Evolutionary conservation across 192 early-diverging fungal genomes (phyloP), one percentile per base, ranked within the genome.

Genomic region (Backusella parvicylindrica): DNA sequence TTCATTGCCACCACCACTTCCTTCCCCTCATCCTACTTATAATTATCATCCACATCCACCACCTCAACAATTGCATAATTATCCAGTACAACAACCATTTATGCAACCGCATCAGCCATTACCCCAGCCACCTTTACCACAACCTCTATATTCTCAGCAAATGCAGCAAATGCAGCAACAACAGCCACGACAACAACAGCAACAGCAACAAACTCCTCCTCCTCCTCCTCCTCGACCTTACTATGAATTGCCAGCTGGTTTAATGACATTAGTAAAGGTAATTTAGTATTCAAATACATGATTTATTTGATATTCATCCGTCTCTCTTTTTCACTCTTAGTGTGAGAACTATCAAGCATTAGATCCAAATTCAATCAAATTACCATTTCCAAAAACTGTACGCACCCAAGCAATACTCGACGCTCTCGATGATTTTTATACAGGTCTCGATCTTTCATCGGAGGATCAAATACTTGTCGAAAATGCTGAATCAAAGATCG

Each of bases 171-270:
- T 16, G 6, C 56, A 60, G 3, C 56, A 60, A 30, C 56, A 60
- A 18, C 56, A 13, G 12, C 35, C 13, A 6, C 31, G 2, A 9
- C 43, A 33, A 5, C 26, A 21, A 1, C n/a, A 35, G 8, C 43
- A 60, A 56, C 33, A 16, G 6, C 21, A 38, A 3, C 43, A 16
- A 16, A 23, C 69, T 0, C 36, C 15, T 21, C 65, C 65, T 11
- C 32, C 56, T 13, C 16, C 49, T 15, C 40, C n/a, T n/a, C 64
- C 64, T 16, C 71, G 60, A 31, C 38, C 60, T n/a, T 77, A 77
- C 32, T 73, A 36, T 66, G 76, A 72, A 60, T 37, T 77, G n/a
- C 76, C 76, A 7, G 76, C 64, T 21, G 70, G 76, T n/a, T 72
- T 47, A 21, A 77, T 77, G 76, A 23, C 68, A 49, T 16, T 30